phyloP scores from a whole-genome alignment of 2,329 filamentous ascomycete genomes.

The Arthroderma sp. region DNA sequence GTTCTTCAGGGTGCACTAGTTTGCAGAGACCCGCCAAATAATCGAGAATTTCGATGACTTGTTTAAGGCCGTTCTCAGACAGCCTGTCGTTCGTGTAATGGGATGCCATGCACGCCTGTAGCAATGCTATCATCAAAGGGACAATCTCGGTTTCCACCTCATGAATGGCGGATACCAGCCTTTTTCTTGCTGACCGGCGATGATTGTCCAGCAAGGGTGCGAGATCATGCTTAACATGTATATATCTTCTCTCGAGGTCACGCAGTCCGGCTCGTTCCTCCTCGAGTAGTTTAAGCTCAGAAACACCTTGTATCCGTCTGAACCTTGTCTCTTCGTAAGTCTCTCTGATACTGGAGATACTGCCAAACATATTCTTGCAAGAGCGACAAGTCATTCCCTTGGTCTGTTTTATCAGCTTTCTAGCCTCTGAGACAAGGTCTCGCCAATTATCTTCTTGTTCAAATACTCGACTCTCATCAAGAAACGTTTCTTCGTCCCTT shows the following conservation, averaged over 20 bases:
- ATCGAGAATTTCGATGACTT: constrained; percentile 5
- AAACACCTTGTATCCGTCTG: not conserved
- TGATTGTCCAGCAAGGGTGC: no score
- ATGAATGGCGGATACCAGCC: not conserved
- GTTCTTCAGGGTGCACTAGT: constrained; percentile 3
- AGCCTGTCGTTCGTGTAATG: constrained; percentile 6
- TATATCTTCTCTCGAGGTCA: no score
- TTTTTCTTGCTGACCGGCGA: not conserved
- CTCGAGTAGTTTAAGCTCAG: no score
- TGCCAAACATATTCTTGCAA: constrained; percentile 3
- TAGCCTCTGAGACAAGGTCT: constrained; percentile 6
- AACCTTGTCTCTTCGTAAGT: constrained; percentile 3
- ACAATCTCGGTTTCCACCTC: constrained; percentile 3
- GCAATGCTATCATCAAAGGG: constrained; percentile 5
- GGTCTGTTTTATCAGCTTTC: constrained; percentile 1
- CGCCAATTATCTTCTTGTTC: constrained; percentile 8
- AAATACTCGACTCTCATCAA: constrained; percentile 3
- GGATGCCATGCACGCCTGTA: constrained; percentile 10
- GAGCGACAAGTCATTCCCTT: constrained; percentile 2
- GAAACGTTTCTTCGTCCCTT: constrained; percentile 3
- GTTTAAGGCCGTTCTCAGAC: constrained; percentile 4
- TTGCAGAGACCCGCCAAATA: constrained; percentile 6
- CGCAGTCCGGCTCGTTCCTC: no score
- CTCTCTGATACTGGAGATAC: constrained; percentile 6
- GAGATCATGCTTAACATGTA: no score